Conservation (phyloP, 305 asterid genomes). For the Fraxinus ornus region DNA sequence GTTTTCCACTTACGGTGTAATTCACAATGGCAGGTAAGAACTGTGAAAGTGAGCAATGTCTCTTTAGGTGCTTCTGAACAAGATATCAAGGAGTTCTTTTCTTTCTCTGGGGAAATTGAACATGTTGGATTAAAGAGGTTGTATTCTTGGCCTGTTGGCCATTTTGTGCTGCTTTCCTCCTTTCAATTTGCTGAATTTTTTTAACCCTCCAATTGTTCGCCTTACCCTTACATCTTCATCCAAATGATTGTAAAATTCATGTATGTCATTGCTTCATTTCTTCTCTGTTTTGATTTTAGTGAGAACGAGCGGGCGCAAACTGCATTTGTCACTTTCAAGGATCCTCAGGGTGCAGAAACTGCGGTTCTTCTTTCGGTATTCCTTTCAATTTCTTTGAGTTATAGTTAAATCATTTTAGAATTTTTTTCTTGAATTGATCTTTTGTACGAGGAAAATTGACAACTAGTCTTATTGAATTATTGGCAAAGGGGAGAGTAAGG, state of each 20-base stretch:
- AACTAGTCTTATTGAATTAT: not conserved
- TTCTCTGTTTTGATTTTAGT: conserved; percentile 33
- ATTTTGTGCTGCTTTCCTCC: not conserved
- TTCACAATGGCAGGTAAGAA: conserved; percentile 48
- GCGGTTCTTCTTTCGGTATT: conserved; percentile 81
- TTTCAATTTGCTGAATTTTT: not conserved
- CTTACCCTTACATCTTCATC: not conserved
- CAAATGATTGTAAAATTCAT: conserved; percentile 11
- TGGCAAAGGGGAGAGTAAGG: conserved; percentile 5
- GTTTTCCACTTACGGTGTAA: conserved; percentile 3
- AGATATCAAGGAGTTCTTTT: conserved; percentile 80
- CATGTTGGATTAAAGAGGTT: conserved; percentile 67
- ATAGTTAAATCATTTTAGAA: not conserved
- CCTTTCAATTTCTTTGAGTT: conserved; percentile 16
- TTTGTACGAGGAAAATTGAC: not conserved
- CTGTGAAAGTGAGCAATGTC: conserved; percentile 76
- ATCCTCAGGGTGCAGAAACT: conserved; percentile 74
- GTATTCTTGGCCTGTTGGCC: not conserved
- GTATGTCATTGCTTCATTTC: conserved; percentile 11
- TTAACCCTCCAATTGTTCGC: conserved; percentile 4
- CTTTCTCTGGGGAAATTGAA: conserved; percentile 76
- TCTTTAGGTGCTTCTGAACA: conserved; percentile 72
- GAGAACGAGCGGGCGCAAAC: conserved; percentile 64
- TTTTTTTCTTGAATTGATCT: not conserved
- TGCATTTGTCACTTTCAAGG: conserved; percentile 77